These are phyloP conservation scores for Russula foetens DNA, from an alignment of 768 basidiomycete species.

Conservation along the genomic window DNA sequence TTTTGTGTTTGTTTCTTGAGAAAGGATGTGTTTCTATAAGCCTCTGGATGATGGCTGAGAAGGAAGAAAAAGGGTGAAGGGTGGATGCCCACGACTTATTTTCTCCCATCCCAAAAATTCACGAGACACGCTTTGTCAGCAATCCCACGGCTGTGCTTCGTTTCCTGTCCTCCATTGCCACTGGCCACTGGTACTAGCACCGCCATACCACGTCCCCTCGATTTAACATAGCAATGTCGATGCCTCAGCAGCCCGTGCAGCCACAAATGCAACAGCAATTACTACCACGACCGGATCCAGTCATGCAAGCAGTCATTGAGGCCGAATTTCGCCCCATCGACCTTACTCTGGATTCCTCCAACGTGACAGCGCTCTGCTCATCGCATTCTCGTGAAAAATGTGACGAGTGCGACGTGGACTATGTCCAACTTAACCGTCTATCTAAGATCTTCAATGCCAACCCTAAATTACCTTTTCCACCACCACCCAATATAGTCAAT, in stretches of 20 bases:
- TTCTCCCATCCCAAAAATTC: conserved; percentile 13
- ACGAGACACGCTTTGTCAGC: conserved; percentile 17
- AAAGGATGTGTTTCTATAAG: conserved; percentile 30
- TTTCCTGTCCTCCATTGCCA: neutral
- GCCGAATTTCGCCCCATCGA: conserved; percentile 55
- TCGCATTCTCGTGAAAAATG: conserved; percentile 70
- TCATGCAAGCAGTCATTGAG: conserved; percentile 70
- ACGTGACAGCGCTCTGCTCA: conserved; percentile 50
- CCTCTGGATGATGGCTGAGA: conserved; percentile 30
- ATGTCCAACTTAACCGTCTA: conserved; percentile 66
- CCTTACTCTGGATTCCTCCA: conserved; percentile 47
- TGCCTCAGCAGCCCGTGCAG: conserved; percentile 19
- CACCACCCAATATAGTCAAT: conserved; percentile 69
- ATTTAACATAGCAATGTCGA: too few species aligned
- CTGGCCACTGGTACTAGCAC: too few species aligned
- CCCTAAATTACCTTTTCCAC: conserved; percentile 67
- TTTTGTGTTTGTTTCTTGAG: conserved; percentile 13
- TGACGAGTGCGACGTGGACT: conserved; percentile 65
- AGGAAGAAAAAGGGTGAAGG: conserved; percentile 20
- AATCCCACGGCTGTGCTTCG: neutral
- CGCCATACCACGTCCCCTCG: too few species aligned
- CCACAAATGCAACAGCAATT: conserved; percentile 33
- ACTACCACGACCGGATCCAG: conserved; percentile 53
- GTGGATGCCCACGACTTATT: neutral
- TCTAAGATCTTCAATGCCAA: conserved; percentile 60